These are phyloP conservation scores for Dendryphion nanum DNA, from an alignment of 2,329 filamentous ascomycete species.

Conservation along the genomic window DNA sequence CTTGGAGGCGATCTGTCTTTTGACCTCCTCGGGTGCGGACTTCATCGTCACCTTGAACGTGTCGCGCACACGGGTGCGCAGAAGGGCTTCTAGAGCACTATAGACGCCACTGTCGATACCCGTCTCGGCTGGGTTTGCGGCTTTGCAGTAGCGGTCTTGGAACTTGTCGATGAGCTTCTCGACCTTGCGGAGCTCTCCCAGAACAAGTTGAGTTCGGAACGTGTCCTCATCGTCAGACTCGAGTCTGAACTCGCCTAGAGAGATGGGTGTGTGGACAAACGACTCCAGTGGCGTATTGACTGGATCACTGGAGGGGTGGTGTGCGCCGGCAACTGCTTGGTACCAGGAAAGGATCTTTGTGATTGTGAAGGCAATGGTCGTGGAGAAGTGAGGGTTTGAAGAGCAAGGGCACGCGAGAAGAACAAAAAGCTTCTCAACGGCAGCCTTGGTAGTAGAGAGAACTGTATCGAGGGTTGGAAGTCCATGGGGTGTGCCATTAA, in stretches of 20 bases:
- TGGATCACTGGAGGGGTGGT: conserved; percentile 13
- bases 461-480: conserved; percentile 32
- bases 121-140: conserved; percentile 17
- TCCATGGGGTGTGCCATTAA: conserved; percentile 20
- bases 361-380: conserved; percentile 34
- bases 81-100: conserved; percentile 26
- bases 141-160: conserved; percentile 33
- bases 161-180: conserved; percentile 40
- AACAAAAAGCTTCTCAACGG: conserved; percentile 33
- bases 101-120: conserved; percentile 32
- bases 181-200: conserved; percentile 33
- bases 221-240: conserved; percentile 30
- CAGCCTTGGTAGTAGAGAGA: conserved; percentile 31
- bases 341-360: conserved; percentile 39
- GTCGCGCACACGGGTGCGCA: conserved; percentile 35
- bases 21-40: conserved; percentile 33
- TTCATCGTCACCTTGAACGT: conserved; percentile 39
- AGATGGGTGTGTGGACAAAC: conserved; percentile 26
- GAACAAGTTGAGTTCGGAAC: conserved; percentile 30
- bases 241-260: conserved; percentile 20
- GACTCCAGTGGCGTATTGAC: conserved; percentile 27
- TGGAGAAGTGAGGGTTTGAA: conserved; percentile 37
- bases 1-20: conserved; percentile 31
- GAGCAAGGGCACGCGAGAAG: conserved; percentile 36
- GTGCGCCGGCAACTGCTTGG: conserved; percentile 30